These are phyloP conservation scores for Chimonanthus praecox DNA, from an alignment of 164 flowering plant genomes.

Conservation along the genomic window DNA sequence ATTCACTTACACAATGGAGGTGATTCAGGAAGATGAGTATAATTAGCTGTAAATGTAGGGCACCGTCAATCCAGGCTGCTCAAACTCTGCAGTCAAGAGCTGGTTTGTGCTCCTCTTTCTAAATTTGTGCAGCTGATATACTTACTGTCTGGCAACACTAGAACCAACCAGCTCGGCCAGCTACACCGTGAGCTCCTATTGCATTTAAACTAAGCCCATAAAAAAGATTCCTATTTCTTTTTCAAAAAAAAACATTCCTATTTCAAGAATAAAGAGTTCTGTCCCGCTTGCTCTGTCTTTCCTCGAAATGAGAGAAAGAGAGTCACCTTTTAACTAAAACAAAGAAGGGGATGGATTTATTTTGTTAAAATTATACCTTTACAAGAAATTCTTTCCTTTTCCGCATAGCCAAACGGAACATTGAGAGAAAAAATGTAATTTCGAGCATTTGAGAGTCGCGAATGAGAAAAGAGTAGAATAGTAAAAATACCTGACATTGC, in stretches of 20 bases:
- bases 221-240: too few relatives aligned
- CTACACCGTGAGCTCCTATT: slow-evolving; percentile 10
- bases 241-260: too few relatives aligned
- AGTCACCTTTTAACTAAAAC: too few relatives aligned
- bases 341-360: too few relatives aligned
- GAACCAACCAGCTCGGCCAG: slow-evolving; percentile 38
- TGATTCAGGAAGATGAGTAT: background rate
- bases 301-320: too few relatives aligned
- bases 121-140: slow-evolving; percentile 25
- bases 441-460: background rate
- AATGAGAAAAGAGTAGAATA: background rate
- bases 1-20: background rate
- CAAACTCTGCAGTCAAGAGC: slow-evolving; percentile 28
- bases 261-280: too few relatives aligned
- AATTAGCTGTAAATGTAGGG: slow-evolving; percentile 12
- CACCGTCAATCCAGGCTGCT: slow-evolving; percentile 26
- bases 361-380: too few relatives aligned
- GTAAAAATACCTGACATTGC: slow-evolving; percentile 23
- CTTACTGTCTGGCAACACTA: slow-evolving; percentile 28
- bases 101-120: slow-evolving; percentile 20
- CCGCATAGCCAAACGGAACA: too few relatives aligned
- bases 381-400: too few relatives aligned
- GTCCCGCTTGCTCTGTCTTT: too few relatives aligned
- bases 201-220: background rate
- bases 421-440: too few relatives aligned